These are phyloP conservation scores for Tetrapisispora namnaoensis DNA, from an alignment of 805 yeast species.

Conservation along the genomic window DNA sequence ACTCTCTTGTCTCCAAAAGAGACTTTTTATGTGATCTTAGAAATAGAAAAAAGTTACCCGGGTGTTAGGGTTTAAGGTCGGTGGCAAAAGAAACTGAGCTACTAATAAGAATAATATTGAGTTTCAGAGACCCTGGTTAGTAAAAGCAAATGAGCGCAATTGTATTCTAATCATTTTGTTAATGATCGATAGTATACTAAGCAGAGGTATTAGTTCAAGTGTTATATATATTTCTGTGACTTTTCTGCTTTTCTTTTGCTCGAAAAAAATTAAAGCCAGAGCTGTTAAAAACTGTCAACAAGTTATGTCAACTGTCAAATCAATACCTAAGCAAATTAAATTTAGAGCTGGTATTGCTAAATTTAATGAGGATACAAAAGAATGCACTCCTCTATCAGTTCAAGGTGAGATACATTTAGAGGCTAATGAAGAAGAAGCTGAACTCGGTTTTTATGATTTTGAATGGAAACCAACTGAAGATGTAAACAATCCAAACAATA, in stretches of 20 bases:
- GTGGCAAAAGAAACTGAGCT: not conserved
- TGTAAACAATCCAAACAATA: conserved; percentile 18
- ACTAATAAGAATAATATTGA: not conserved
- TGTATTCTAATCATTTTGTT: no score
- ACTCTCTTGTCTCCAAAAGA: no score
- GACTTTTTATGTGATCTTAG: not conserved
- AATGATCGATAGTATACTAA: no score
- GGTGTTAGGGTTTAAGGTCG: not conserved
- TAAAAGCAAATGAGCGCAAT: not conserved
- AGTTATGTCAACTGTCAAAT: not conserved
- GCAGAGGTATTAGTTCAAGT: not conserved
- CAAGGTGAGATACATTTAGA: conserved; percentile 37
- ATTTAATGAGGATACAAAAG: conserved; percentile 44
- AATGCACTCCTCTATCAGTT: conserved; percentile 48
- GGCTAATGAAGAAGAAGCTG: conserved; percentile 26
- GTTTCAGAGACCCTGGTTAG: not conserved
- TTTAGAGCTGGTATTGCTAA: conserved; percentile 56
- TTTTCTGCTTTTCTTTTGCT: no score
- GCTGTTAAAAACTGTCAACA: not conserved
- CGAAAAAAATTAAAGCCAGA: no score
- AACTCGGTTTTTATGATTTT: conserved; percentile 28
- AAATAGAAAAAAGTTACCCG: not conserved
- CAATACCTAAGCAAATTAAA: not conserved
- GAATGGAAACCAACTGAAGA: conserved; percentile 27
- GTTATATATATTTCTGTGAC: not conserved